Percentiles rank a stretch among this genome's conserved stretches.
phyloP scores from a whole-genome alignment of 2,329 filamentous ascomycete species.

The Penicillium hordei region DNA sequence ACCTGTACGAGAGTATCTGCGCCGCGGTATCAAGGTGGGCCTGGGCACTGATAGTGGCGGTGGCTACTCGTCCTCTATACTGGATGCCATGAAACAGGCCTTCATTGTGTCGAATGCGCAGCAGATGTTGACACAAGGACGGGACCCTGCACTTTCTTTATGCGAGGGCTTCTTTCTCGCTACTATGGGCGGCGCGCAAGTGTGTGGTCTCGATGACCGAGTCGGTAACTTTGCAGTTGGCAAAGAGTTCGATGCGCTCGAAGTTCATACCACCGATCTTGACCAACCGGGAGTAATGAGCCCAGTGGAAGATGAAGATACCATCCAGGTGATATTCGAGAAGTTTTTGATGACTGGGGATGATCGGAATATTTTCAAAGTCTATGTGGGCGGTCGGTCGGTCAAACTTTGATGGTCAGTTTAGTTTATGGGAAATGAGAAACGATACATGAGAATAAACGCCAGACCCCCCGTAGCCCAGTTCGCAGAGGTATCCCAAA shows the following conservation, averaged over 20 bases:
- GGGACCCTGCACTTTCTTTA: slow-evolving; percentile 50
- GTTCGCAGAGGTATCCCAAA: background rate
- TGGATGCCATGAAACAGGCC: slow-evolving; percentile 48
- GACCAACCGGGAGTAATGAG: slow-evolving; percentile 50
- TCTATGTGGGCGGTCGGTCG: slow-evolving; percentile 54
- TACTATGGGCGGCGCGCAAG: slow-evolving; percentile 61
- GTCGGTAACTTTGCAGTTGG: slow-evolving; percentile 60
- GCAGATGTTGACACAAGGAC: slow-evolving; percentile 34
- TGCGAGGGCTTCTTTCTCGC: slow-evolving; percentile 60
- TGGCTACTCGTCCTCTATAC: slow-evolving; percentile 61
- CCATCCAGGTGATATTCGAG: slow-evolving; percentile 52
- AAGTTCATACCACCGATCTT: slow-evolving; percentile 44
- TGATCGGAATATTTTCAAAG: slow-evolving; percentile 59
- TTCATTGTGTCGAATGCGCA: slow-evolving; percentile 51
- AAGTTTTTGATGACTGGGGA: slow-evolving; percentile 68
- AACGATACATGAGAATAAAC: background rate
- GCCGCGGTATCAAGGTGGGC: slow-evolving; percentile 62
- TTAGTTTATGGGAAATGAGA: background rate
- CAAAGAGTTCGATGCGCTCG: slow-evolving; percentile 63
- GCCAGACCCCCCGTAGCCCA: background rate
- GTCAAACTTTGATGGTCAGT: slow-evolving; percentile 27
- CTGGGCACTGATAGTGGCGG: slow-evolving; percentile 65
- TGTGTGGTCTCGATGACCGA: slow-evolving; percentile 55
- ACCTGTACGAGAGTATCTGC: slow-evolving; percentile 57
- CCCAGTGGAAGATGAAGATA: slow-evolving; percentile 54